A percentile compares a stretch with the other conserved stretches of the same genome.
These are phyloP conservation scores for Spatholobus suberectus DNA, from an alignment of 306 rosid genomes.

Conservation along the genomic window DNA sequence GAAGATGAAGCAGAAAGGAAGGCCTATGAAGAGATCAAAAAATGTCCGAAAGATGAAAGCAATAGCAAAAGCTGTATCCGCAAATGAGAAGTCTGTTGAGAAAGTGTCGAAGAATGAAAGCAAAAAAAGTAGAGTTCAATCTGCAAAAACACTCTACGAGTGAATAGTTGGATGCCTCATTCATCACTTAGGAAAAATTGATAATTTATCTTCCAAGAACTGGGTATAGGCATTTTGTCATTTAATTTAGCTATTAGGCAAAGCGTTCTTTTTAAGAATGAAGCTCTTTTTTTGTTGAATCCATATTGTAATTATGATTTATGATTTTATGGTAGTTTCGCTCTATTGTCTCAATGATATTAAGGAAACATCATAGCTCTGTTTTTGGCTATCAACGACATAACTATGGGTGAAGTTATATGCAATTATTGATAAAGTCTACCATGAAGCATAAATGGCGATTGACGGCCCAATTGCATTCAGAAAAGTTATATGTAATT, in stretches of 20 bases:
- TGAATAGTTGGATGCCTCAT: slow-evolving; percentile 35
- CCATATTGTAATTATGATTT: neutral
- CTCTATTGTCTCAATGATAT: neutral
- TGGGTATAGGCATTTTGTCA: neutral
- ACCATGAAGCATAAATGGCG: neutral
- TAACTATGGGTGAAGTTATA: no score
- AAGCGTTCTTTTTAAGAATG: neutral
- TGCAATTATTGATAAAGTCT: no score
- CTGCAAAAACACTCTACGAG: slow-evolving; percentile 82
- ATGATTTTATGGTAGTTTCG: neutral
- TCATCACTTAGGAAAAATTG: slow-evolving; percentile 21
- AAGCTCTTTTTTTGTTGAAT: slow-evolving; percentile 15
- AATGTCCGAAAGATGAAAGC: slow-evolving; percentile 75
- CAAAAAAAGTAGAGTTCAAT: slow-evolving; percentile 72
- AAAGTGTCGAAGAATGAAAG: slow-evolving; percentile 63
- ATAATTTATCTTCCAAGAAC: neutral
- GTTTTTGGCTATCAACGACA: neutral
- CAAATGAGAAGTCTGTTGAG: slow-evolving; percentile 61
- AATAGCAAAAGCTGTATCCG: slow-evolving; percentile 67
- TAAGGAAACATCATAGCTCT: neutral
- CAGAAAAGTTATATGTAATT: no score
- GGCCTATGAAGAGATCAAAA: slow-evolving; percentile 86
- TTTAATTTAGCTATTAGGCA: slow-evolving; percentile 23
- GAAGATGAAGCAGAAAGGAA: slow-evolving; percentile 74
- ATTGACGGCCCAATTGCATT: neutral